Conservation (phyloP, 192 early-diverging fungal species). For the Rhizophagus clarus region DNA sequence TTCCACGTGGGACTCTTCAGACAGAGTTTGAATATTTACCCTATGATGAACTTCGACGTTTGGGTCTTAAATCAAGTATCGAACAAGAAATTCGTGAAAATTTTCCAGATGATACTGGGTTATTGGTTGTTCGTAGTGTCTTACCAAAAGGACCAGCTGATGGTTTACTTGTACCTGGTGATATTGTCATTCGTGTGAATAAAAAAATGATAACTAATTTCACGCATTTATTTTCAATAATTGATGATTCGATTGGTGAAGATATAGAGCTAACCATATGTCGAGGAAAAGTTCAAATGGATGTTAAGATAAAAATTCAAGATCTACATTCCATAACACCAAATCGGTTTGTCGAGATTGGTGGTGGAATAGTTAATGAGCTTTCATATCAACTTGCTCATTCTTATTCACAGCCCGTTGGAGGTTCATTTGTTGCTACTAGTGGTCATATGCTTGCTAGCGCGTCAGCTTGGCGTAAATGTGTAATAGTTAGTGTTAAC, state of each 20-base stretch:
- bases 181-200: slow-evolving; percentile 71
- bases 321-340: slow-evolving; percentile 82
- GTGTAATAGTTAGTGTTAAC: slow-evolving; percentile 67
- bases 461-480: slow-evolving; percentile 68
- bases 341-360: slow-evolving; percentile 81
- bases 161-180: slow-evolving; percentile 63
- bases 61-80: slow-evolving; percentile 66
- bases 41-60: slow-evolving; percentile 71
- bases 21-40: slow-evolving; percentile 69
- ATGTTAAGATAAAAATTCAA: slow-evolving; percentile 55
- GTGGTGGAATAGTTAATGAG: slow-evolving; percentile 77
- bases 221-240: slow-evolving; percentile 60
- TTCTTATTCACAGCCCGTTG: slow-evolving; percentile 65
- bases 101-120: slow-evolving; percentile 69
- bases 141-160: slow-evolving; percentile 73
- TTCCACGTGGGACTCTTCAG: slow-evolving; percentile 79
- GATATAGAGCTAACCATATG: slow-evolving; percentile 55
- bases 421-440: slow-evolving; percentile 80
- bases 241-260: slow-evolving; percentile 65
- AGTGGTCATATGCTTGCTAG: slow-evolving; percentile 70
- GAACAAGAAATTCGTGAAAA: slow-evolving; percentile 64
- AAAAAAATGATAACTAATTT: slow-evolving; percentile 70
- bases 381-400: slow-evolving; percentile 80
- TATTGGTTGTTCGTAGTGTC: slow-evolving; percentile 65
- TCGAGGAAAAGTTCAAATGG: slow-evolving; percentile 55